phyloP scores from a whole-genome alignment of 306 rosid genomes.

The Prunus mongolica region DNA sequence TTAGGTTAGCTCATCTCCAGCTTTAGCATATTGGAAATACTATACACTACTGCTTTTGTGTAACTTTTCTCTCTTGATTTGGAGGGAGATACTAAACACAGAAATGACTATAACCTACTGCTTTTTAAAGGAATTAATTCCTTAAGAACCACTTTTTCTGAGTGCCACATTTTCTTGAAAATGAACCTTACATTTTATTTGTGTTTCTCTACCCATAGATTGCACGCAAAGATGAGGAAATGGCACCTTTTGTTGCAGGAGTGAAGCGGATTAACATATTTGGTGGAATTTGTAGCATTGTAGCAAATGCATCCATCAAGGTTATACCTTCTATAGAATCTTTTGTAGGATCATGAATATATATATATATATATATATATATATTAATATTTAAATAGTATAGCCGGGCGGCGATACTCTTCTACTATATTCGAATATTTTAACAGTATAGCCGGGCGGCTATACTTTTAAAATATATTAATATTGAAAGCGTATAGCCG shows the following conservation, averaged over 20 bases:
- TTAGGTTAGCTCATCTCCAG: slow-evolving; percentile 40
- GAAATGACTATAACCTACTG: neutral
- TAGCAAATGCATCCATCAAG: slow-evolving; percentile 76
- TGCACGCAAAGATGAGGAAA: slow-evolving; percentile 88
- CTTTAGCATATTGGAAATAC: neutral
- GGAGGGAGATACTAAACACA: neutral
- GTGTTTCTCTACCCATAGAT: slow-evolving; percentile 53
- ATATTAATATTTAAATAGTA: too few relatives aligned
- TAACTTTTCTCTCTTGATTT: neutral
- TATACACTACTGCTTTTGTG: neutral
- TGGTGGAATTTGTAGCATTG: slow-evolving; percentile 90
- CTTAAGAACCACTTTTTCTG: neutral
- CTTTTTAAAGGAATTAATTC: neutral
- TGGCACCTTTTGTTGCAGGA: slow-evolving; percentile 87
- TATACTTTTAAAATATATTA: too few relatives aligned
- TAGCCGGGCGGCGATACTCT: too few relatives aligned
- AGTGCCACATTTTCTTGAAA: slow-evolving; percentile 8
- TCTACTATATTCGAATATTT: too few relatives aligned
- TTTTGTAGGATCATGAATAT: neutral
- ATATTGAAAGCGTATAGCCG: too few relatives aligned
- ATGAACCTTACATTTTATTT: slow-evolving; percentile 17
- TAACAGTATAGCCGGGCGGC: accelerated
- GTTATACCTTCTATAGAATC: slow-evolving; percentile 24
- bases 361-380: too few relatives aligned
- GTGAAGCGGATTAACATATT: slow-evolving; percentile 79